Percentiles rank a stretch among this genome's conserved stretches.
These are phyloP conservation scores for Eucalyptus viminalis DNA, from an alignment of 345 rosid genomes.

Conservation along the genomic window DNA sequence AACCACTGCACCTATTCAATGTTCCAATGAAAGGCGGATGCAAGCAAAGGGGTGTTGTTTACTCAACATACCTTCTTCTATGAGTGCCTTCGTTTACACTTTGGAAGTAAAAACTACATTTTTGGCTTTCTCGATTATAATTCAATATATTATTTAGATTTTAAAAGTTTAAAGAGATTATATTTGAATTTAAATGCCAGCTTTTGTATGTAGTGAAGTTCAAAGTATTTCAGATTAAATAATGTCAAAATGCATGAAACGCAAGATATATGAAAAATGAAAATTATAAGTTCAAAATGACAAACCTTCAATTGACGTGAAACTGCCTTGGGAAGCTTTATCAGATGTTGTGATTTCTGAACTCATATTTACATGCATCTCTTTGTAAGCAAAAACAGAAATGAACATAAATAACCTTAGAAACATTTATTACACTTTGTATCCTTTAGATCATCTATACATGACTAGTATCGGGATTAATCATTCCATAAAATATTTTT, in stretches of 20 bases:
- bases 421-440: background rate
- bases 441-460: background rate
- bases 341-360: background rate
- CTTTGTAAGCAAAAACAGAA: background rate
- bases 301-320: background rate
- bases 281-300: background rate
- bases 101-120: background rate
- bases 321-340: background rate
- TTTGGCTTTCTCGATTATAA: background rate
- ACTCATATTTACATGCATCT: rapidly evolving
- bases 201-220: background rate
- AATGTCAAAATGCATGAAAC: background rate
- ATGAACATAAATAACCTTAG: background rate
- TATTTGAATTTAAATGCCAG: background rate
- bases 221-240: background rate
- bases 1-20: background rate
- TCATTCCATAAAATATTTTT: background rate
- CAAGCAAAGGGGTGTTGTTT: background rate
- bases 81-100: background rate
- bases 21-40: background rate
- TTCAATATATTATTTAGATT: background rate
- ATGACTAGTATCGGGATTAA: background rate
- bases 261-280: background rate
- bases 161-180: rapidly evolving
- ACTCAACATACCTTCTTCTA: background rate